These are phyloP conservation scores for Alternaria arbusti DNA, from an alignment of 2,329 filamentous ascomycete genomes.

Conservation along the genomic window DNA sequence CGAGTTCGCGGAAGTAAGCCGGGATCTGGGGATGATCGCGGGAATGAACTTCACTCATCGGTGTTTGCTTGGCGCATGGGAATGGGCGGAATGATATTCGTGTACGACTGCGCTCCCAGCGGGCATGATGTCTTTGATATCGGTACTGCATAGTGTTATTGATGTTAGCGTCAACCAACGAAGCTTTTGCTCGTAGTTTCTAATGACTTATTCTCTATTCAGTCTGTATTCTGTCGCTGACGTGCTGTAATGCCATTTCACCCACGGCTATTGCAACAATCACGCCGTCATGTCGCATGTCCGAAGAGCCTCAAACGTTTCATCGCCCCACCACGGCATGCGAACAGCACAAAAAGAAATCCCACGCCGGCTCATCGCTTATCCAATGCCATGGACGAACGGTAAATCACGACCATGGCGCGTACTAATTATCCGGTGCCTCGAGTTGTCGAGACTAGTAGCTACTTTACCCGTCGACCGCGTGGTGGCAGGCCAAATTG, in stretches of 20 bases:
- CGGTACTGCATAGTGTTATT: slow-evolving; percentile 8
- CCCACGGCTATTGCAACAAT: background rate
- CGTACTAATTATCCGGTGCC: slow-evolving; percentile 28
- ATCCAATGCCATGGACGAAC: background rate
- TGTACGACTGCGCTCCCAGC: background rate
- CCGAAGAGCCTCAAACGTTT: background rate
- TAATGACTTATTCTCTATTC: background rate
- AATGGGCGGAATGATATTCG: background rate
- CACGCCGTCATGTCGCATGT: background rate
- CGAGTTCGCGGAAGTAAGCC: slow-evolving; percentile 57
- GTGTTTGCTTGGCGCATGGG: slow-evolving; percentile 6
- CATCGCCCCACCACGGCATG: background rate
- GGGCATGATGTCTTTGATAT: slow-evolving; percentile 6
- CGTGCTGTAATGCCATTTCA: background rate
- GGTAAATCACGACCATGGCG: slow-evolving; percentile 1
- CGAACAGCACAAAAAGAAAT: background rate
- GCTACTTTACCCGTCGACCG: slow-evolving; percentile 21
- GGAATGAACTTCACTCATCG: background rate
- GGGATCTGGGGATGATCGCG: background rate
- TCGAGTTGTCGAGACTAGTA: slow-evolving; percentile 6
- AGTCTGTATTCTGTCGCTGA: background rate
- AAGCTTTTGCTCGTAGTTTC: background rate
- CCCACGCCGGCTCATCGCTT: background rate
- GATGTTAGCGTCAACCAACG: slow-evolving; percentile 4
- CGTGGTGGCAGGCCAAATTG: slow-evolving; percentile 10